These are phyloP conservation scores for Coniella vitis DNA, from an alignment of 2,329 filamentous ascomycete species.

Conservation along the genomic window DNA sequence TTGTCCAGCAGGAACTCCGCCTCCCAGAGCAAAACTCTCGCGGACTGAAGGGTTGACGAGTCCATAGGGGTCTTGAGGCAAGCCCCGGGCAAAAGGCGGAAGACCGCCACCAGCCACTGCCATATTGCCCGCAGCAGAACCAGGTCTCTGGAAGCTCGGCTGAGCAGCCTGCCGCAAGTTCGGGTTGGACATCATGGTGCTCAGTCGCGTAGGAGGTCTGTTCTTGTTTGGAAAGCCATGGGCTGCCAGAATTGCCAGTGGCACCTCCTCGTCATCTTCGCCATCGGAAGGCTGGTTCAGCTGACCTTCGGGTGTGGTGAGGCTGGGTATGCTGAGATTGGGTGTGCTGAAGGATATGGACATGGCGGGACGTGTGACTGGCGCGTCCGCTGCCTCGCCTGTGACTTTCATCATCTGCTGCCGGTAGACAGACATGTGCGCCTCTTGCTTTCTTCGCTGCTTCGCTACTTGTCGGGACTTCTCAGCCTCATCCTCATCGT, in stretches of 20 bases:
- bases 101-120: constrained; percentile 43
- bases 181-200: constrained; percentile 60
- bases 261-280: constrained; percentile 75
- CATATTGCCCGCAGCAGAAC: constrained; percentile 51
- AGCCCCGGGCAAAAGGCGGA: constrained; percentile 73
- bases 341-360: constrained; percentile 52
- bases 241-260: constrained; percentile 76
- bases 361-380: constrained; percentile 43
- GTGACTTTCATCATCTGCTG: constrained; percentile 98
- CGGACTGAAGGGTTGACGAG: constrained; percentile 65
- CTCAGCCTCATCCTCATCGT: constrained; percentile 74
- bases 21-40: constrained; percentile 67
- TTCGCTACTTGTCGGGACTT: constrained; percentile 66
- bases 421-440: constrained; percentile 80
- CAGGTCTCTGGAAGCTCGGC: constrained; percentile 42
- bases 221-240: constrained; percentile 81
- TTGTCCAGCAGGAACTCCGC: constrained; percentile 39
- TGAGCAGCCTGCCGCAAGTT: constrained; percentile 55
- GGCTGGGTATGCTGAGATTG: constrained; percentile 30
- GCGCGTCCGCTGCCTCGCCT: constrained; percentile 54
- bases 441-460: constrained; percentile 81
- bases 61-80: constrained; percentile 80
- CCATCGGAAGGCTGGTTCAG: constrained; percentile 37
- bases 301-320: constrained; percentile 21
- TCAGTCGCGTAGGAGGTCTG: constrained; percentile 63